These are phyloP conservation scores for Calvatia gigantea DNA, from an alignment of 768 basidiomycete species.

Conservation along the genomic window DNA sequence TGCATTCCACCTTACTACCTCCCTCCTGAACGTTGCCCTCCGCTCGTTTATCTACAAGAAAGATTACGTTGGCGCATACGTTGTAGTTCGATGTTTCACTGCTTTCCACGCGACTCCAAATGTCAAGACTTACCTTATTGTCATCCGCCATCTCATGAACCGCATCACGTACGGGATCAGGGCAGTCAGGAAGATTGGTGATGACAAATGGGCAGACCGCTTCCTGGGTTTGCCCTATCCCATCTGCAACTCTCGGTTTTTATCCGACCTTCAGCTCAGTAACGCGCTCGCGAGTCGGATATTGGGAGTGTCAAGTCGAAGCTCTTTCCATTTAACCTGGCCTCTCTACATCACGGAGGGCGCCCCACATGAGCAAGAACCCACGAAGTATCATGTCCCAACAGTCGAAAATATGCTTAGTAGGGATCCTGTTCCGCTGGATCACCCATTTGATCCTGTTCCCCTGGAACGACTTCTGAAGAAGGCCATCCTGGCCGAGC, in stretches of 20 bases:
- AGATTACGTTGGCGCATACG: slow-evolving; percentile 47
- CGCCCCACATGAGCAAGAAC: neutral
- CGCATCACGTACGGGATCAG: slow-evolving; percentile 24
- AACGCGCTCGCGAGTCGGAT: neutral
- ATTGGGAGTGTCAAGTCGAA: neutral
- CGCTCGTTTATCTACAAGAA: slow-evolving; percentile 38
- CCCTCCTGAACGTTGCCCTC: slow-evolving; percentile 38
- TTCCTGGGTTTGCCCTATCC: slow-evolving; percentile 22
- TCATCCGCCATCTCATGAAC: slow-evolving; percentile 33
- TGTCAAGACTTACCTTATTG: slow-evolving; percentile 34
- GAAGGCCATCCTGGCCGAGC: slow-evolving; percentile 14
- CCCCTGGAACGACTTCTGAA: slow-evolving; percentile 19
- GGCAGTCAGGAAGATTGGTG: slow-evolving; percentile 3
- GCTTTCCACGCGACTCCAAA: slow-evolving; percentile 27
- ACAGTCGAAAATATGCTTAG: slow-evolving; percentile 19
- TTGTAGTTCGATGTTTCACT: slow-evolving; percentile 31
- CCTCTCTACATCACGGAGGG: neutral
- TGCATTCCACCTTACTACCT: slow-evolving; percentile 25
- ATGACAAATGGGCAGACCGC: slow-evolving; percentile 23
- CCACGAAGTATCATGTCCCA: slow-evolving; percentile 11
- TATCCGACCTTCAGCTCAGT: neutral
- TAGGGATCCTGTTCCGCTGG: slow-evolving; percentile 12
- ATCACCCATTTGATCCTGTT: slow-evolving; percentile 12
- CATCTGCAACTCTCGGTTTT: neutral
- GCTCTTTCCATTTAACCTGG: neutral